Conservation (phyloP, 1,284 basidiomycete species). For the Trametes versicolor region DNA sequence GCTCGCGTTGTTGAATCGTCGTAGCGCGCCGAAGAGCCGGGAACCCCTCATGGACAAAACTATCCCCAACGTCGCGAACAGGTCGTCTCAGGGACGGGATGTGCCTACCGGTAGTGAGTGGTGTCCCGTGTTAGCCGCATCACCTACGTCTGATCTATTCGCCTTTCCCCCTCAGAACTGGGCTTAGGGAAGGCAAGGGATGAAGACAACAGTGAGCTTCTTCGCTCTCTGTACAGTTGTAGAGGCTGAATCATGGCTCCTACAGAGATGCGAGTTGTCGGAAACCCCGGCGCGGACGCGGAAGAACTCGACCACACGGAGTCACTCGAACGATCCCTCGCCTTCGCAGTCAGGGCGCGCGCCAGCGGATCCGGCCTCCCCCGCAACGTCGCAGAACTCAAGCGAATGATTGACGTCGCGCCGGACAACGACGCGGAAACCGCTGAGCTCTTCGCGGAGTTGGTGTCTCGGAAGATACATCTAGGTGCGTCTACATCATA, state of each 20-base stretch:
- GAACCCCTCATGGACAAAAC: too few relatives aligned
- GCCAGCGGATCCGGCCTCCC: constrained; percentile 6
- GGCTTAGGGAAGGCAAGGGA: too few relatives aligned
- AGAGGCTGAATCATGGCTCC: too few relatives aligned
- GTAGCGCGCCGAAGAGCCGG: too few relatives aligned
- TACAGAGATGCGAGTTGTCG: not conserved
- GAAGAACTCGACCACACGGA: not conserved
- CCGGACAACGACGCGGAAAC: constrained; percentile 1
- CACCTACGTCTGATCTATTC: too few relatives aligned
- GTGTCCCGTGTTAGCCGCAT: too few relatives aligned
- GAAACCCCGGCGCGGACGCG: not conserved
- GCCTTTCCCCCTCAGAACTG: too few relatives aligned
- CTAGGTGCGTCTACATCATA: not conserved
- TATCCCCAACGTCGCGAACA: not conserved
- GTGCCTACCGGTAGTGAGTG: too few relatives aligned
- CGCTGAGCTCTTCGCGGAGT: not conserved
- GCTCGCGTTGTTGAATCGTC: too few relatives aligned
- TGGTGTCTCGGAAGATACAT: not conserved
- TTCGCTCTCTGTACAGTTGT: too few relatives aligned
- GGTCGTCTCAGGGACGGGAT: not conserved
- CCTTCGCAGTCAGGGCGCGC: constrained; percentile 8
- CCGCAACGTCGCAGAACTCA: not conserved
- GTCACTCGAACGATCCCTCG: not conserved
- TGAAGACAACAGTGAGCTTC: too few relatives aligned
- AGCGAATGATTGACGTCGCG: not conserved